Evolutionary conservation across 1,284 basidiomycete genomes (phyloP).

Genomic region (Peniophora sp.): DNA sequence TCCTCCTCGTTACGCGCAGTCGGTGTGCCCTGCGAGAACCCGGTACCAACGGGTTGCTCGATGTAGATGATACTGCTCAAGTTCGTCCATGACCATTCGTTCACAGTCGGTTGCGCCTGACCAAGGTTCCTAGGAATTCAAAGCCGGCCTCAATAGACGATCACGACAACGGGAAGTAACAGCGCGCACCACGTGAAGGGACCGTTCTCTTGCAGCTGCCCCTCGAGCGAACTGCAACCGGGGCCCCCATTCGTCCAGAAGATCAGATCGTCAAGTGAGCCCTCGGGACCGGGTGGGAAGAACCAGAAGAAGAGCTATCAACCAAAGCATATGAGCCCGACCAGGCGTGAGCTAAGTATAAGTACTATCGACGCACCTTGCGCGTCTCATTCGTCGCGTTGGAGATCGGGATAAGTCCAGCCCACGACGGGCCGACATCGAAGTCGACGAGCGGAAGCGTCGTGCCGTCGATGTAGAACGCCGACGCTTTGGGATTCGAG

Average conservation of each 20-base stretch:
- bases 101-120: slow-evolving; percentile 54
- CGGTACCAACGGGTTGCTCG: slow-evolving; percentile 81
- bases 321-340: not conserved
- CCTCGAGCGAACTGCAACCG: slow-evolving; percentile 70
- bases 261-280: slow-evolving; percentile 63
- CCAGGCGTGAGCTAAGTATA: not conserved
- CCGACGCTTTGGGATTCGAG: slow-evolving; percentile 54
- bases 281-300: slow-evolving; percentile 70
- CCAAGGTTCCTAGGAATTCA: slow-evolving; percentile 63
- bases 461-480: slow-evolving; percentile 65
- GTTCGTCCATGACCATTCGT: slow-evolving; percentile 77
- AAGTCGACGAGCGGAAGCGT: slow-evolving; percentile 63
- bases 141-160: no score
- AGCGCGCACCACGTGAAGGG: not conserved
- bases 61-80: slow-evolving; percentile 74
- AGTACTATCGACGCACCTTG: slow-evolving; percentile 39
- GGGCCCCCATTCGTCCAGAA: slow-evolving; percentile 57
- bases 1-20: slow-evolving; percentile 62
- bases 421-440: slow-evolving; percentile 69
- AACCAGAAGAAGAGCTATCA: slow-evolving; percentile 80
- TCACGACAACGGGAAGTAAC: not conserved
- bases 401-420: slow-evolving; percentile 68
- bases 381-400: slow-evolving; percentile 50
- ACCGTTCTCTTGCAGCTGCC: slow-evolving; percentile 77
- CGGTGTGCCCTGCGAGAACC: slow-evolving; percentile 69